Conservation (phyloP, 306 rosid species). For the Hippophae tibetana region DNA sequence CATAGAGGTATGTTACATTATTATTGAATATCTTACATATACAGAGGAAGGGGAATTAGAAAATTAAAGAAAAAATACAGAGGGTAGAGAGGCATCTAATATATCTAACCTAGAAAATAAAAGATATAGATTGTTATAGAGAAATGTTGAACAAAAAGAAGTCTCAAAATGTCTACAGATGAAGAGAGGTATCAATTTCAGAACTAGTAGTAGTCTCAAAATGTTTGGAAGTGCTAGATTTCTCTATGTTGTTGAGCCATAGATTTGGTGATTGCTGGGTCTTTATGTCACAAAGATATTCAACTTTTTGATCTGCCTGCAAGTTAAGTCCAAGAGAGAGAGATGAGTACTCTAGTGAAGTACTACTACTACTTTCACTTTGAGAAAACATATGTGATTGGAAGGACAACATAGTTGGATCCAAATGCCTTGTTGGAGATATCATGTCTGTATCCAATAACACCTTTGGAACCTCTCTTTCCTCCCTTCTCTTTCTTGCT, state of each 20-base stretch:
- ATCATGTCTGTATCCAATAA: slow-evolving; percentile 27
- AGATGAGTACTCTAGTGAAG: slow-evolving; percentile 30
- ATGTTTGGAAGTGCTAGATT: slow-evolving; percentile 34
- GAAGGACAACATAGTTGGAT: slow-evolving; percentile 20
- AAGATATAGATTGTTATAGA: not conserved
- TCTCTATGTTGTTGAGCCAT: slow-evolving; percentile 29
- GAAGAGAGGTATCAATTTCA: slow-evolving; percentile 89
- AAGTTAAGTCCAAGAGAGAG: slow-evolving; percentile 56
- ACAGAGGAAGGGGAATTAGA: no score
- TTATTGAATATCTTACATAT: no score
- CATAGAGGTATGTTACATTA: no score
- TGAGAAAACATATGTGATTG: slow-evolving; percentile 24
- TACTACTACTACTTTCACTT: slow-evolving; percentile 1
- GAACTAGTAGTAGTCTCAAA: slow-evolving; percentile 31
- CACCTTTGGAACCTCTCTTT: slow-evolving; percentile 46
- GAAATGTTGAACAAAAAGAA: not conserved
- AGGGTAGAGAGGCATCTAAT: no score
- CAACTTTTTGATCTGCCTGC: slow-evolving; percentile 28
- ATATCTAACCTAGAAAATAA: no score
- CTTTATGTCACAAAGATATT: slow-evolving; percentile 18
- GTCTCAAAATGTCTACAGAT: slow-evolving; percentile 38
- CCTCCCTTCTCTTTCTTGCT: slow-evolving; percentile 82
- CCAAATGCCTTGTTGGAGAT: slow-evolving; percentile 22
- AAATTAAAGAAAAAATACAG: no score
- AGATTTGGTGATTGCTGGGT: slow-evolving; percentile 22